Conservation (phyloP, 345 rosid species). For the Syzygium aromaticum region DNA sequence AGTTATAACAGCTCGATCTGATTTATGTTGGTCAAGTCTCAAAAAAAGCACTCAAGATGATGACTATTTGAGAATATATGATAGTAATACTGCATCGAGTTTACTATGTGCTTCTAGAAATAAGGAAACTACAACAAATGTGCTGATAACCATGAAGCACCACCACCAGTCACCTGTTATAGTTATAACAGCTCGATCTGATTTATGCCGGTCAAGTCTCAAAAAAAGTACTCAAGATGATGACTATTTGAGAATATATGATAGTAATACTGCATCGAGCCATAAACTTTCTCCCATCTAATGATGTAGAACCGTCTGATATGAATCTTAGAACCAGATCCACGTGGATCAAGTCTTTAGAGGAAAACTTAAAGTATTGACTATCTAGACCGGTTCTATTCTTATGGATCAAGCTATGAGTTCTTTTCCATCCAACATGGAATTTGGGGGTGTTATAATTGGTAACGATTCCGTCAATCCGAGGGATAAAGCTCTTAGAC, state of each 20-base stretch:
- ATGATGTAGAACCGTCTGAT: neutral
- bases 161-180: neutral
- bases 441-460: neutral
- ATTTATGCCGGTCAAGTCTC: neutral
- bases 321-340: neutral
- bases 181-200: neutral
- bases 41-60: neutral
- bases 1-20: neutral
- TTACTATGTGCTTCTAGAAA: too few species aligned
- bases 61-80: neutral
- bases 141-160: neutral
- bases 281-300: neutral
- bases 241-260: neutral
- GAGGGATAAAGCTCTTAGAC: neutral
- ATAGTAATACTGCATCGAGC: neutral
- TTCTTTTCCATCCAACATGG: neutral
- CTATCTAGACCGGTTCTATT: neutral
- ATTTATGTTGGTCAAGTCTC: neutral
- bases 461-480: neutral
- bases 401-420: neutral
- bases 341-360: neutral
- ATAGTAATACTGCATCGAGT: too few species aligned
- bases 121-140: neutral
- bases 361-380: neutral
- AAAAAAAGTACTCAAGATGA: neutral